Evolutionary conservation across 306 rosid genomes (phyloP).

Genomic region (Cucumis hystrix): DNA sequence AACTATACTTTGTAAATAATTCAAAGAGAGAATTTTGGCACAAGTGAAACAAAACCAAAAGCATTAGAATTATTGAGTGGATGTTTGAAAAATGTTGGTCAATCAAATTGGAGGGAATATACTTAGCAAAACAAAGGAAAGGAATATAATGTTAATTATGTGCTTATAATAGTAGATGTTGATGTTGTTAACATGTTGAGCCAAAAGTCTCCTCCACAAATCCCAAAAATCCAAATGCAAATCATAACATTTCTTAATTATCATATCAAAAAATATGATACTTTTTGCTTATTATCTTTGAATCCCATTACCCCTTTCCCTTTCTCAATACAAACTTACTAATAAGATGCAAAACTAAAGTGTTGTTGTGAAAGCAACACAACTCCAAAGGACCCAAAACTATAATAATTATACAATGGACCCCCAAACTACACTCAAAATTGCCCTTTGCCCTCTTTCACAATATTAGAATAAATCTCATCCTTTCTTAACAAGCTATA

Average conservation of each 20-base stretch:
- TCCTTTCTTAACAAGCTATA: background rate
- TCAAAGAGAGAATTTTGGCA: background rate
- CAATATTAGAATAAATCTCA: background rate
- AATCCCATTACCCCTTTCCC: background rate
- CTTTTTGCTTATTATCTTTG: background rate
- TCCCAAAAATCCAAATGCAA: background rate
- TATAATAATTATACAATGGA: background rate
- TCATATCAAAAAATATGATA: background rate
- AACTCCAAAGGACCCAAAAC: background rate
- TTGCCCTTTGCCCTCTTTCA: background rate
- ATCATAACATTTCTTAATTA: background rate
- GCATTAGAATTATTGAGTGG: constrained; percentile 1
- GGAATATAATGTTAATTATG: background rate
- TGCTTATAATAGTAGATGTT: background rate
- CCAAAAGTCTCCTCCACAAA: constrained; percentile 2
- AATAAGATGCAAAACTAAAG: background rate
- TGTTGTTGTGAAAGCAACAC: background rate
- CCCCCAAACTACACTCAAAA: background rate
- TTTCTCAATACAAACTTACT: background rate
- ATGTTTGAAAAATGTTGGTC: background rate
- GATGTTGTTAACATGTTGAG: background rate
- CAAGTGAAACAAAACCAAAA: background rate
- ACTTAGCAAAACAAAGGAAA: background rate
- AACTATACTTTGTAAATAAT: background rate
- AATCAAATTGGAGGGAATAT: constrained; percentile 1